A percentile compares a stretch with the other conserved stretches of the same genome.
Conservation (phyloP, 129 eudicot species). For the Scalesia atractyloides region DNA sequence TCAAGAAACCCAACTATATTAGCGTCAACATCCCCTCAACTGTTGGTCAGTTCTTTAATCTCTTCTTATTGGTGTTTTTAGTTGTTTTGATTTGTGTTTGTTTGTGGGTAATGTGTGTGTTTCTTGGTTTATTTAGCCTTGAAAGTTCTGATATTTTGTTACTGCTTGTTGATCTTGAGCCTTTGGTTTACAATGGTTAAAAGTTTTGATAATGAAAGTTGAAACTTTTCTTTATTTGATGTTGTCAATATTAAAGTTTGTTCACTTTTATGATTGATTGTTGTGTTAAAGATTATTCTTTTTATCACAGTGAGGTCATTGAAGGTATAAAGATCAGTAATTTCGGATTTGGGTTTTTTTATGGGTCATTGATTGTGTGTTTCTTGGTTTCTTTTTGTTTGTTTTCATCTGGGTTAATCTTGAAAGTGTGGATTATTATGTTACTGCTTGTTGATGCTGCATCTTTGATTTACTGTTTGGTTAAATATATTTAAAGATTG, state of each 20-base stretch:
- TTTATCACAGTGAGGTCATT: neutral
- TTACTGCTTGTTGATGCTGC: neutral
- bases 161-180: neutral
- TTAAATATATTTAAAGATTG: no score
- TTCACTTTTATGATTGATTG: neutral
- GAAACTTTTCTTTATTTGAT: neutral
- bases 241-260: neutral
- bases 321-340: neutral
- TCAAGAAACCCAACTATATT: constrained; percentile 70
- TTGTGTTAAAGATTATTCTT: neutral
- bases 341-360: neutral
- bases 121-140: no score
- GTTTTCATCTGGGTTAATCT: neutral
- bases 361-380: neutral
- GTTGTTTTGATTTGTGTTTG: neutral
- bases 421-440: neutral
- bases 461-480: neutral
- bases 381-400: neutral
- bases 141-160: no score
- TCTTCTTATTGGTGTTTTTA: neutral
- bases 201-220: neutral
- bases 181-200: neutral
- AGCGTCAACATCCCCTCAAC: constrained; percentile 74
- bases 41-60: constrained; percentile 58
- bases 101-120: no score